phyloP scores from a whole-genome alignment of 2,329 filamentous ascomycete genomes.

The Blastomyces percursus region DNA sequence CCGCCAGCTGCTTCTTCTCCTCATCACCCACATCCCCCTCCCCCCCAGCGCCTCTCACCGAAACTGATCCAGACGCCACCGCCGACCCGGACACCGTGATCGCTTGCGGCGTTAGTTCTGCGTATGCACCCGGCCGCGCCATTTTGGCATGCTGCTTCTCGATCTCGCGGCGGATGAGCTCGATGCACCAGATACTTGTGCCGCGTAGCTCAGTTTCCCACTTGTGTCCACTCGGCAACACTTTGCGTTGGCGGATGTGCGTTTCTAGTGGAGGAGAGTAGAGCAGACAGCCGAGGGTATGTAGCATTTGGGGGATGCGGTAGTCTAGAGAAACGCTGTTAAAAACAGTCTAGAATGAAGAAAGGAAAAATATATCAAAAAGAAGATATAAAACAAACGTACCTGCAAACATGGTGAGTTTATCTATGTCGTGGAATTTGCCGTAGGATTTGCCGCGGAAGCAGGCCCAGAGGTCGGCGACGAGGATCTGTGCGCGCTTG shows the following conservation, averaged over 20 bases:
- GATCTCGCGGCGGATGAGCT: constrained; percentile 77
- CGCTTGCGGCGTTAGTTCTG: constrained; percentile 1
- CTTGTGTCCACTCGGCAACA: constrained; percentile 58
- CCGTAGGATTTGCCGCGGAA: constrained; percentile 75
- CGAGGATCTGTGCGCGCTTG: constrained; percentile 91
- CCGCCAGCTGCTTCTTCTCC: constrained; percentile 4
- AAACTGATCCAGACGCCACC: constrained; percentile 6
- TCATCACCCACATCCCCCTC: constrained; percentile 7
- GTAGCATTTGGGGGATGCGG: constrained; percentile 85
- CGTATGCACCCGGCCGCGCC: constrained; percentile 27
- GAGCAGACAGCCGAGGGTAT: constrained; percentile 67
- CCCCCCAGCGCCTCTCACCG: background rate
- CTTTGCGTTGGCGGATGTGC: constrained; percentile 53
- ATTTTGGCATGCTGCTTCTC: constrained; percentile 55
- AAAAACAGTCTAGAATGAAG: background rate
- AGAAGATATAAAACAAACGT: constrained; percentile 10
- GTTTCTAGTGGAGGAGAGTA: constrained; percentile 72
- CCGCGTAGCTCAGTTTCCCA: constrained; percentile 86
- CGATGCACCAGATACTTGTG: constrained; percentile 93
- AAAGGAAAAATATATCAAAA: background rate
- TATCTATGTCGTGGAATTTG: constrained; percentile 78
- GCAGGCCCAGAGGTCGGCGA: constrained; percentile 93
- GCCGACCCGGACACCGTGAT: constrained; percentile 7
- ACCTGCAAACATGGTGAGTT: constrained; percentile 93
- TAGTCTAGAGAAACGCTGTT: constrained; percentile 51